Evolutionary conservation across 192 early-diverging fungal genomes (phyloP).

Genomic region (Fimicolochytrium jonesii): DNA sequence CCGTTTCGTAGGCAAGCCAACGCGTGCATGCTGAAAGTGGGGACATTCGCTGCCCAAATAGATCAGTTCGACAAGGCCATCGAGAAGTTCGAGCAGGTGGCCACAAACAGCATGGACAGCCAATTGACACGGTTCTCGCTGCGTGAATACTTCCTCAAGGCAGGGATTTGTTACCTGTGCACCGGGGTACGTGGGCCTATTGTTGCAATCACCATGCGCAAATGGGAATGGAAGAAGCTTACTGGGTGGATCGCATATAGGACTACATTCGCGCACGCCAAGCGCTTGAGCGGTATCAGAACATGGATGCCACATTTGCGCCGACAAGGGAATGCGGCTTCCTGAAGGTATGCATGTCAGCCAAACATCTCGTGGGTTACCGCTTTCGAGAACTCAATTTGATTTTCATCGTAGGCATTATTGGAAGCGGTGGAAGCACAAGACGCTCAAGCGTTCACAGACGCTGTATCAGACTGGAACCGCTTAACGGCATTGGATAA

Average conservation of each 20-base stretch:
- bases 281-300: constrained; percentile 79
- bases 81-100: constrained; percentile 82
- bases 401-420: constrained; percentile 51
- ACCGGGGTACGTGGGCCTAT: constrained; percentile 49
- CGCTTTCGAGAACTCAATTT: neutral
- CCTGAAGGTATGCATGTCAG: constrained; percentile 29
- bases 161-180: constrained; percentile 85
- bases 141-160: constrained; percentile 96
- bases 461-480: constrained; percentile 78
- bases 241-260: constrained; percentile 40
- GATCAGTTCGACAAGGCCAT: constrained; percentile 87
- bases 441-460: constrained; percentile 81
- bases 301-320: constrained; percentile 83
- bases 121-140: constrained; percentile 92
- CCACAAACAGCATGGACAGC: constrained; percentile 77
- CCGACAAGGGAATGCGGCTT: constrained; percentile 83
- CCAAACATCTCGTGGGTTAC: too few species aligned
- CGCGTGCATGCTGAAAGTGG: constrained; percentile 88
- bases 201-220: neutral
- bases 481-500: constrained; percentile 85
- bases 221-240: too few species aligned
- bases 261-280: constrained; percentile 72
- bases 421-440: constrained; percentile 68
- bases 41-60: constrained; percentile 81
- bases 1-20: constrained; percentile 66